Evolutionary conservation across 257 asterid species (phyloP).

Genomic region (Cinchona pubescens): DNA sequence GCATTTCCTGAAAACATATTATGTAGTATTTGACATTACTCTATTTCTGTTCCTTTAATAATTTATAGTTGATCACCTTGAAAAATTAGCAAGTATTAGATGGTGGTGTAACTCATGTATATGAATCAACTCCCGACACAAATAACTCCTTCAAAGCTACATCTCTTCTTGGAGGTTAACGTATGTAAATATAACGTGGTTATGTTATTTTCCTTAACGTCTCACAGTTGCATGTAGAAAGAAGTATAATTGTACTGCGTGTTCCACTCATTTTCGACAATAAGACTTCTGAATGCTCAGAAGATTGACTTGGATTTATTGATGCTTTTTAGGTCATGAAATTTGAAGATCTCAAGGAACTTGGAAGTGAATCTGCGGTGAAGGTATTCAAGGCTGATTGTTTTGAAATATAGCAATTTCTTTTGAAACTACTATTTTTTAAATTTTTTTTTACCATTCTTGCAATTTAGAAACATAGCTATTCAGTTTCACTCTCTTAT

Average conservation of each 20-base stretch:
- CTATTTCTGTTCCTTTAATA: background rate
- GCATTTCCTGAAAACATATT: background rate
- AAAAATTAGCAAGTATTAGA: background rate
- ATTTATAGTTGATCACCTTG: background rate
- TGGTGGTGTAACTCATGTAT: background rate
- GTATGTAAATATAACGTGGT: no score
- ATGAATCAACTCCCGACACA: background rate
- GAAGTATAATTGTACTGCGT: no score
- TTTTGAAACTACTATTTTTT: no score
- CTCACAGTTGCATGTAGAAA: no score
- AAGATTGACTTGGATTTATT: slow-evolving; percentile 17
- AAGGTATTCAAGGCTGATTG: slow-evolving; percentile 50
- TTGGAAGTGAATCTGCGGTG: slow-evolving; percentile 83
- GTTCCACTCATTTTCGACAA: background rate
- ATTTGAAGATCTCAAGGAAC: slow-evolving; percentile 91
- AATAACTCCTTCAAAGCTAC: no score
- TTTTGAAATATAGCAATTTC: no score
- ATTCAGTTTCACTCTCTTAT: no score
- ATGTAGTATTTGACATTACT: background rate
- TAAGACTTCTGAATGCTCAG: background rate
- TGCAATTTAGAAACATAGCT: no score
- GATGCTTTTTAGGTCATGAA: slow-evolving; percentile 75
- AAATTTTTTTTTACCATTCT: no score
- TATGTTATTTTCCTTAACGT: no score
- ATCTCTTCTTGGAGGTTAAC: no score